Evolutionary conservation across 2,329 filamentous ascomycete species (phyloP), one percentile per base, ranked within the genome.

Genomic region (Aureobasidium vineae): DNA sequence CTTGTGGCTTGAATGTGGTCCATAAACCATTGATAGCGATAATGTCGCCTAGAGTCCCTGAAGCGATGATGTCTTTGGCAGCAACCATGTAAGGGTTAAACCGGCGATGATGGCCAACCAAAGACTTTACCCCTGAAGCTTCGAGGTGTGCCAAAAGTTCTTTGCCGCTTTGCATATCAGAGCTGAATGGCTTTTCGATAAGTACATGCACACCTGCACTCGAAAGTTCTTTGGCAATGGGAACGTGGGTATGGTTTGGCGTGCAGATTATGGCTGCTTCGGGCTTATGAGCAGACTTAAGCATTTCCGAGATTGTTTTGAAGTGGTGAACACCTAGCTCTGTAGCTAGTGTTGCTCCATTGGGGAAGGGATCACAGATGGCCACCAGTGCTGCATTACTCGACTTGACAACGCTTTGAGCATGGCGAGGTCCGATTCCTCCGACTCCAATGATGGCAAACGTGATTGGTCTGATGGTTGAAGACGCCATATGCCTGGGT

Each of bases 241-340:
- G 59, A 5, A 85, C 84, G 67, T 87, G 85, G 0, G 83, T 86
- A 70, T 83, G 79, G 70, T 86, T 87, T 2, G 85, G 85, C 0
- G 85, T 87, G 77, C 84, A 85, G 57, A 87, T 79, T 47, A 87
- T 82, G 26, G 84, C 84, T 41, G 81, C 84, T 57, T 84, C 79
- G 13, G 84, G 83, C n/a, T 75, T 77, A 50, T 74, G 49, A 7
- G 69, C 36, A 0, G 77, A 78, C 5, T 72, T 69, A 0, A 86
- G 70, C 68, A 86, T 77, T 0, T 76, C 74, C 2, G 77, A 60
- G 2, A 86, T 73, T 4, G 80, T 77, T 1, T 71, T 23, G 69
- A 77, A 82, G 10, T 45, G 38, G 2, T 26, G 23, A 5, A 59
- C 54, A 19, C 7, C 16, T 19, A 59, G 16, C 21, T 45, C 31